Evolutionary conservation across 176 grass and related monocot species (phyloP).

Genomic region (Oryza longistaminata): DNA sequence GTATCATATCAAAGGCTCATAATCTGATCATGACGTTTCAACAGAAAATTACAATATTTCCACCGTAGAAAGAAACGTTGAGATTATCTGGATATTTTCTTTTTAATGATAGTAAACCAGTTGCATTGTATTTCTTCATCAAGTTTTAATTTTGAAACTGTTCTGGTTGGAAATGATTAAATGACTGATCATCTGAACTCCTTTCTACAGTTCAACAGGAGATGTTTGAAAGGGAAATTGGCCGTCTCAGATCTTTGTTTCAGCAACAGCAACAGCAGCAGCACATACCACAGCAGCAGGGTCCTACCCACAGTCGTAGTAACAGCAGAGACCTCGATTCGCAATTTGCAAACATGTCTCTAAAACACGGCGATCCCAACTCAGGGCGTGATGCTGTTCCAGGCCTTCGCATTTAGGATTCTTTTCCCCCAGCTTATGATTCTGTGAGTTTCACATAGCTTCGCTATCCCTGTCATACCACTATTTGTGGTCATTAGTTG

Average conservation of each 20-base stretch:
- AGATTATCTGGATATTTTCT: background rate
- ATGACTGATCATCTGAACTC: background rate
- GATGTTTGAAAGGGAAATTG: conserved; percentile 91
- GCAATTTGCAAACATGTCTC: conserved; percentile 73
- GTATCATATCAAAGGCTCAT: no score
- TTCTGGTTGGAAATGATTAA: conserved; percentile 12
- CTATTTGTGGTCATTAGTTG: conserved; percentile 22
- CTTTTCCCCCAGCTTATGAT: conserved; percentile 26
- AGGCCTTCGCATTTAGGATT: conserved; percentile 64
- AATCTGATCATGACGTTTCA: no score
- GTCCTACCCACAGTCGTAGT: conserved; percentile 56
- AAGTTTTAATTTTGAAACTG: background rate
- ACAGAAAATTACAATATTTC: background rate
- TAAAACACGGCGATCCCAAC: conserved; percentile 69
- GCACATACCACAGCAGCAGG: conserved; percentile 43
- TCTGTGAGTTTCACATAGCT: conserved; percentile 29
- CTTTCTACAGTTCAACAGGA: conserved; percentile 76
- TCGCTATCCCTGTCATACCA: conserved; percentile 28
- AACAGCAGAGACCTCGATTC: conserved; percentile 83
- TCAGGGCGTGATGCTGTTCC: conserved; percentile 45
- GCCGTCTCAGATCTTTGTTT: conserved; percentile 63
- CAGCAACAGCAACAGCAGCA: conserved; percentile 74
- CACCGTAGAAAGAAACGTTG: background rate
- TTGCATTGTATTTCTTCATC: conserved; percentile 9
- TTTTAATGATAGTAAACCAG: background rate